Evolutionary conservation across 2,329 filamentous ascomycete genomes (phyloP).

Genomic region (Xylaria sp.): DNA sequence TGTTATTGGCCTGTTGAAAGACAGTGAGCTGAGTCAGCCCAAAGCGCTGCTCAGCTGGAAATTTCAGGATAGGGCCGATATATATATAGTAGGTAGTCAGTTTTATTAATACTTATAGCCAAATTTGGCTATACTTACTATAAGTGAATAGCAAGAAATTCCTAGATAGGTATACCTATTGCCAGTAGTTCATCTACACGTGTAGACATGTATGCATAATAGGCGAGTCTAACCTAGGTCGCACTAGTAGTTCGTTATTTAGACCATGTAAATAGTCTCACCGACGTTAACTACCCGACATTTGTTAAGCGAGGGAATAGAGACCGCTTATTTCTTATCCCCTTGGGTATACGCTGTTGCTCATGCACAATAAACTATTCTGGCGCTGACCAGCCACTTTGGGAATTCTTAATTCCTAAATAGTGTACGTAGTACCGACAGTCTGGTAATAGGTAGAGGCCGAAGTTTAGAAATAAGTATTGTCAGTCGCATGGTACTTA

Average conservation of each 20-base stretch:
- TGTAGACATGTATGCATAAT: neutral
- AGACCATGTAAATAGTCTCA: neutral
- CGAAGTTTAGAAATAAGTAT: neutral
- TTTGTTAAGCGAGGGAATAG: constrained; percentile 16
- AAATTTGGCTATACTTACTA: neutral
- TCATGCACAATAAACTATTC: neutral
- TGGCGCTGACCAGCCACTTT: neutral
- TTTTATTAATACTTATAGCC: constrained; percentile 9
- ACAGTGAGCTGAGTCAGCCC: constrained; percentile 24
- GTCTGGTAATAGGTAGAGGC: neutral
- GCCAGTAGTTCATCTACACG: neutral
- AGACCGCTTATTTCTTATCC: constrained; percentile 8
- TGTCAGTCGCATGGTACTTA: neutral
- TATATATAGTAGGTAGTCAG: neutral
- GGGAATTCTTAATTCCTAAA: neutral
- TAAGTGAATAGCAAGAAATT: neutral
- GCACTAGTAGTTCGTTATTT: neutral
- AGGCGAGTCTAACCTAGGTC: neutral
- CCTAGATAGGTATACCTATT: neutral
- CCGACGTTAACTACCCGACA: neutral
- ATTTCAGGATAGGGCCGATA: constrained; percentile 14
- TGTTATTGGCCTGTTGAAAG: neutral
- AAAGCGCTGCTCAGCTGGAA: neutral
- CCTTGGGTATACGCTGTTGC: neutral
- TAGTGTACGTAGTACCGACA: neutral